These are phyloP conservation scores for Zygoascus sp. DNA, from an alignment of 1,139 yeast species.

Conservation along the genomic window DNA sequence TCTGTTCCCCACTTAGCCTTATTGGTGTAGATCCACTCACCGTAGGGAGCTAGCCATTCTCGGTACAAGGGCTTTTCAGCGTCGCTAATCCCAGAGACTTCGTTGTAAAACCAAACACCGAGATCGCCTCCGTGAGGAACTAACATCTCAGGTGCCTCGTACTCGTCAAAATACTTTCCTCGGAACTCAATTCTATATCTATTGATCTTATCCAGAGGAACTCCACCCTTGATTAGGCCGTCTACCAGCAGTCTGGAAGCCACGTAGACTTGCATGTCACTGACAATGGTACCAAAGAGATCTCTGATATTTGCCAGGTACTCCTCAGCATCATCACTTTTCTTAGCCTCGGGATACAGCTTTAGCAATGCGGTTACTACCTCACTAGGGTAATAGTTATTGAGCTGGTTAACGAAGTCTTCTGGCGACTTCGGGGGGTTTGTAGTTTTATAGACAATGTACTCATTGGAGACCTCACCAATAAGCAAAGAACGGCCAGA, in stretches of 20 bases:
- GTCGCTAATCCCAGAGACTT: conserved; percentile 29
- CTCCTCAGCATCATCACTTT: conserved; percentile 12
- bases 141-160: conserved; percentile 26
- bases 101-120: conserved; percentile 34
- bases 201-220: conserved; percentile 30
- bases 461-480: conserved; percentile 42
- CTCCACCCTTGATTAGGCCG: conserved; percentile 28
- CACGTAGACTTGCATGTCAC: conserved; percentile 41
- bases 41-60: conserved; percentile 32
- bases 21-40: conserved; percentile 27
- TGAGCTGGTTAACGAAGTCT: conserved; percentile 48
- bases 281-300: conserved; percentile 36
- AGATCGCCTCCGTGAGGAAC: conserved; percentile 38
- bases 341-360: conserved; percentile 27
- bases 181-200: conserved; percentile 37
- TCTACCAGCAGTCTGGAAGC: conserved; percentile 37
- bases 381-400: conserved; percentile 37
- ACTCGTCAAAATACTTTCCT: conserved; percentile 31
- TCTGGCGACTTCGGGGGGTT: conserved; percentile 56
- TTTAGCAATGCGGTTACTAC: conserved; percentile 33
- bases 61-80: conserved; percentile 26
- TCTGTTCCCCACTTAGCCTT: conserved; percentile 30
- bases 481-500: conserved; percentile 32
- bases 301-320: conserved; percentile 22
- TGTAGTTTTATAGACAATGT: conserved; percentile 32